These are phyloP conservation scores for Chlorella sp. DNA, from an alignment of 139 green algal genomes.

Conservation along the genomic window DNA sequence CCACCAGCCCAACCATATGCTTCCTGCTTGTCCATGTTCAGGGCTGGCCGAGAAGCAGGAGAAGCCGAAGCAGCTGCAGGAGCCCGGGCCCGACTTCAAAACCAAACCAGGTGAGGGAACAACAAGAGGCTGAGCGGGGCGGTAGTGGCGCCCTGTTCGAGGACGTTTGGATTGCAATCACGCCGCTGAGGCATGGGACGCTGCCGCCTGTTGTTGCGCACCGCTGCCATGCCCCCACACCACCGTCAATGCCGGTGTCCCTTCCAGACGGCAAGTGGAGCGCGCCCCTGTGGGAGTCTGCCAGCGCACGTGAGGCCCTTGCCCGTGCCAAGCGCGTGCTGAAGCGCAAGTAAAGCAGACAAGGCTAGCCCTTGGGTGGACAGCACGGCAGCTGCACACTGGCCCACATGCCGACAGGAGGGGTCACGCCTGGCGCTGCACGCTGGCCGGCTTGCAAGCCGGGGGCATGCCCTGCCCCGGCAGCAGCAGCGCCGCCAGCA, in stretches of 20 bases:
- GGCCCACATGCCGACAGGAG: not conserved
- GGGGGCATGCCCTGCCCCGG: not conserved
- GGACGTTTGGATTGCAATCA: too few relatives aligned
- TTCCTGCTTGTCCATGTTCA: too few relatives aligned
- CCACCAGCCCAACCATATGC: too few relatives aligned
- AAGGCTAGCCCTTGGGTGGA: not conserved
- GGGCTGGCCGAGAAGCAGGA: not conserved
- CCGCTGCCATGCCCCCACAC: not conserved
- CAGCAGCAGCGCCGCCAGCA: not conserved
- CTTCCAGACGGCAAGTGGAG: slow-evolving; percentile 43
- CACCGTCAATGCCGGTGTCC: too few relatives aligned
- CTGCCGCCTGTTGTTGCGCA: not conserved
- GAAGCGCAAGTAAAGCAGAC: slow-evolving; percentile 10
- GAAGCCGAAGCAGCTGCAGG: slow-evolving; percentile 24
- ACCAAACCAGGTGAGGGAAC: slow-evolving; percentile 18
- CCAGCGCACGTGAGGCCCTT: slow-evolving; percentile 23
- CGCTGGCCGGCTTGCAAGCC: not conserved
- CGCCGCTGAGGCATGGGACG: not conserved
- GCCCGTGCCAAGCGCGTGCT: slow-evolving; percentile 15
- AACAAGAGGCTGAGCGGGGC: too few relatives aligned
- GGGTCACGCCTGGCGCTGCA: not conserved
- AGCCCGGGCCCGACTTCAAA: slow-evolving; percentile 43
- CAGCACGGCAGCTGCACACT: not conserved
- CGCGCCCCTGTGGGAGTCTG: slow-evolving; percentile 45
- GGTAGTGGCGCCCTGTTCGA: too few relatives aligned